Evolutionary conservation across 768 basidiomycete genomes (phyloP).

Genomic region (Trichaptum fuscoviolaceum): DNA sequence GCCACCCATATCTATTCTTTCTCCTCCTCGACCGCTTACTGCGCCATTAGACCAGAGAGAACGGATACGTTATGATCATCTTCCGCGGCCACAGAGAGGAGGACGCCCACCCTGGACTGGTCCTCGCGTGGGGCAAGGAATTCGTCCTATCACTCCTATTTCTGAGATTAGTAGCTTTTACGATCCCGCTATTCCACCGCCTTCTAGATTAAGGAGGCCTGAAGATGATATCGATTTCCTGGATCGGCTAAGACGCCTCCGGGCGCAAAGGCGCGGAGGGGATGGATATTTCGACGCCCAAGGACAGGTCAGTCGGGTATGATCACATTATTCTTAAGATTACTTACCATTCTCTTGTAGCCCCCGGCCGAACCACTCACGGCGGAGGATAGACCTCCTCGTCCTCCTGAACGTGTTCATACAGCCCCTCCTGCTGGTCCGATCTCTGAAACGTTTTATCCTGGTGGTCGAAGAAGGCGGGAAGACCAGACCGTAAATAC

Average conservation of each 20-base stretch:
- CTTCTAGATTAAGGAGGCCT: not conserved
- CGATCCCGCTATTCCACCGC: not conserved
- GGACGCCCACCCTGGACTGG: not conserved
- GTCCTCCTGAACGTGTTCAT: not conserved
- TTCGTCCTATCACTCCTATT: not conserved
- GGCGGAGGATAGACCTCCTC: not conserved
- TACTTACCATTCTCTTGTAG: not conserved
- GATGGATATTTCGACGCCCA: not conserved
- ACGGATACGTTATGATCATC: constrained; percentile 7
- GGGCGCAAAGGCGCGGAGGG: not conserved
- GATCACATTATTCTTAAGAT: not conserved
- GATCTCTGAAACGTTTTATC: not conserved
- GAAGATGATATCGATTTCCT: constrained; percentile 12
- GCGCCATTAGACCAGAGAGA: constrained; percentile 19
- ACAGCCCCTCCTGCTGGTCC: not conserved
- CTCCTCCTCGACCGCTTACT: constrained; percentile 25
- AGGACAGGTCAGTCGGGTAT: not conserved
- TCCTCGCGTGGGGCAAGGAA: not conserved
- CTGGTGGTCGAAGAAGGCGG: not conserved
- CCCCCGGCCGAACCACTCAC: not conserved
- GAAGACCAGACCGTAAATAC: not conserved
- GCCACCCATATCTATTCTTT: constrained; percentile 17
- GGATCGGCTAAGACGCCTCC: constrained; percentile 9
- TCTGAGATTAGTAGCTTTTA: not conserved
- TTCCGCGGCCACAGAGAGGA: constrained; percentile 6